Evolutionary conservation across 441 rosid species (phyloP).

Genomic region (Geranium incanum): DNA sequence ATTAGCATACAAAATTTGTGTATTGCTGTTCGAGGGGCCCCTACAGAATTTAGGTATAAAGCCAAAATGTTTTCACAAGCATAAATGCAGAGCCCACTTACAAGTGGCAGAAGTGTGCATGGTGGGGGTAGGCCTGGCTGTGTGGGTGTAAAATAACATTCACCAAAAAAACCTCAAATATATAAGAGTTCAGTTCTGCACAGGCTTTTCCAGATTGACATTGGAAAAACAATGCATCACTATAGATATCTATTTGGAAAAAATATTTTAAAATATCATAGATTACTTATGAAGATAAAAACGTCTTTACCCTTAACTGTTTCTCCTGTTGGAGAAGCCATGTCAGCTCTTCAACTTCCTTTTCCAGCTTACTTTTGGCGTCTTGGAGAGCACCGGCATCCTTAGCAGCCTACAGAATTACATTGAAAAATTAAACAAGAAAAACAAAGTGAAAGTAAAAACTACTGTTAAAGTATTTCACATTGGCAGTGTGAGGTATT

Average conservation of each 20-base stretch:
- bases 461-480: neutral
- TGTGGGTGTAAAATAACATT: neutral
- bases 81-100: neutral
- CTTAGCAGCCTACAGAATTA: slow-evolving; percentile 63
- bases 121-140: neutral
- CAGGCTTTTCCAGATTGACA: too few relatives aligned
- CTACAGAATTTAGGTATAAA: neutral
- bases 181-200: too few relatives aligned
- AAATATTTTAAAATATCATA: neutral
- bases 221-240: neutral
- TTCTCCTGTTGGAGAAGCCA: slow-evolving; percentile 71
- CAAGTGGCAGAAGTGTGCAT: neutral
- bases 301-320: slow-evolving; percentile 50
- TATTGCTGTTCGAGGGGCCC: neutral
- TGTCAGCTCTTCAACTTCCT: slow-evolving; percentile 85
- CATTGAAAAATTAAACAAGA: slow-evolving; percentile 16
- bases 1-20: neutral
- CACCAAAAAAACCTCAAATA: neutral
- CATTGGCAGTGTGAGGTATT: neutral
- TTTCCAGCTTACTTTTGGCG: slow-evolving; percentile 77
- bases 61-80: neutral
- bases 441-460: neutral
- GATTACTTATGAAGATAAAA: neutral
- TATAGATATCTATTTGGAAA: neutral
- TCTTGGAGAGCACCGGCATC: slow-evolving; percentile 93